Base-by-base conservation (phyloP, 2,329 filamentous ascomycete species). In the Cercospora citrullina region DNA sequence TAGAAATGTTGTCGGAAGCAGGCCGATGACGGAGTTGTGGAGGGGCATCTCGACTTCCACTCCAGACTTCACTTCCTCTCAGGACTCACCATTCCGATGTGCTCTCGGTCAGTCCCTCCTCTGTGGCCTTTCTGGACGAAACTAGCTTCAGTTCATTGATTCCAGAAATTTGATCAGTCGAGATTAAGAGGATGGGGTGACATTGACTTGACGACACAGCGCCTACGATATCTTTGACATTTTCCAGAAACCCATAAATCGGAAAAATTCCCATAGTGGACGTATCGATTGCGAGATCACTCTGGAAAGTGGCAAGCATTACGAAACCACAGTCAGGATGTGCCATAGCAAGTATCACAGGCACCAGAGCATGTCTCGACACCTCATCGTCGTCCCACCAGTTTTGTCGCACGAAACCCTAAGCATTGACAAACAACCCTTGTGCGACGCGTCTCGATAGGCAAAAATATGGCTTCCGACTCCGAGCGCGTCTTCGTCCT, bases 1-100 rank as follows among this genome's bases (percentile, higher is more conserved):
- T 62, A 62, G 36, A 51, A 62, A 62, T 62, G 60, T 62, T n/a
- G 60, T 51, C 60, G 23, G 55, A 9, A 18, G 8, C 8, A 12
- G 21, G 55, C 55, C 55, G 55, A 59, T 59, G 55, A 59, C 55
- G 55, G 55, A 59, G 55, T 23, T 36, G 55, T n/a, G 28, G 23
- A 31, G 55, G 28, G 55, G 55, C 55, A 39, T 36, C 55, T 6
- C n/a, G 16, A 59, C 55, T 31, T 10, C 9, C 23, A 23, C 55
- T 59, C 21, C n/a, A 14, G 55, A 36, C 31, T 21, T 59, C 55
- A 59, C 28, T 21, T 36, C 28, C 0, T 59, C 16, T 59, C n/a
- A 10, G 4, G 1, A 5, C 31, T 33, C 55, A 2, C 55, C 10
- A 8, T 30, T 9, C 4, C 7, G 5, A 53, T 28, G 14, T 3